Base-by-base conservation (phyloP, 2,329 filamentous ascomycete species). In the Bimuria novae-zelandiae region DNA sequence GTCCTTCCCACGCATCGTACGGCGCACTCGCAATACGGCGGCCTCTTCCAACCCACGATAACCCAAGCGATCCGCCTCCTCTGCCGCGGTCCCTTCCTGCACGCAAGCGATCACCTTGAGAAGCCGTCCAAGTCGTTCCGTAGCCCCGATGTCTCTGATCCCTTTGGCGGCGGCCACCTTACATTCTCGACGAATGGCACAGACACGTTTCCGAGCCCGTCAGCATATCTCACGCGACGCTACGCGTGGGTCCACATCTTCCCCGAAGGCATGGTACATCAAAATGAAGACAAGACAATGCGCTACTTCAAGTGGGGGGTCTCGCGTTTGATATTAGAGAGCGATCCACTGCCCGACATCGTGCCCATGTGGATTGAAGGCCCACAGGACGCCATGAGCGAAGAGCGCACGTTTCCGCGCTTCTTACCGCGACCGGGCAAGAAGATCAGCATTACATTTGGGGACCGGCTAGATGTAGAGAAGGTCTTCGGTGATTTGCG, bases 231-330 rank as follows among this genome's bases (percentile, higher is more conserved):
- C 1, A 81, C 76, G 58, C 87, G 91, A 64, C 85, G 84, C 40
- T 83, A 89, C 72, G 84, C 85, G 39, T 99, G 94, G 94, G 80
- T 99, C 3, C 94, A 99, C 74, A 88, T 97, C 49, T 97, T 97
- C 73, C 94, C 94, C 11, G 94, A 99, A 76, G 94, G 92, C 42
- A 91, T 89, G 73, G 91, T 96, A 40, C 92, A 97, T 74, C 94
- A 99, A 76, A 87, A 91, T 61, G 83, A 88, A 1, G 79, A 86
- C 36, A 85, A 86, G 64, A 85, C 87, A 7, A 87, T 97, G 80
- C 89, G 94, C 25, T 99, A 99, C 77, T 97, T 97, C 84, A 97
- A 96, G 78, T 99, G 94, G 94, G 94, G 94, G 1, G 82, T 97
- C 1, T 91, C 93, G 6, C 85, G 94, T 2, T 81, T 97, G 52